Conservation (phyloP, 805 yeast genomes). For the Yarrowia deformans region DNA sequence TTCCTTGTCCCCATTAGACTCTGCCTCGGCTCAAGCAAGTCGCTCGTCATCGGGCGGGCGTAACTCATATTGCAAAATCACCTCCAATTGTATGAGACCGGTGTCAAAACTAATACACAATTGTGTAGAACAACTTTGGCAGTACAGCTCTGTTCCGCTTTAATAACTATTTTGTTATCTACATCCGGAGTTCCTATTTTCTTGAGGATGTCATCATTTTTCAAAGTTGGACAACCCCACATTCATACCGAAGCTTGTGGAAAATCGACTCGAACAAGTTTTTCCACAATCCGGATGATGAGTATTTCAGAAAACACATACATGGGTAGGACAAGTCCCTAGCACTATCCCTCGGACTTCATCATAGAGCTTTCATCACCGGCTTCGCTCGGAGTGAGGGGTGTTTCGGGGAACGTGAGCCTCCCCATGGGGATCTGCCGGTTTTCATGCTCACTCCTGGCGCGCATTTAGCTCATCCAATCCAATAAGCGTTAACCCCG, state of each 20-base stretch:
- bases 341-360: too few species aligned
- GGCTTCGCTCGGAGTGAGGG: neutral
- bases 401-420: neutral
- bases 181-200: neutral
- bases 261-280: neutral
- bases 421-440: conserved; percentile 28
- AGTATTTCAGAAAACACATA: too few species aligned
- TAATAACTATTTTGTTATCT: too few species aligned
- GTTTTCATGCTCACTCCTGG: conserved; percentile 38
- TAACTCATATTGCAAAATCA: neutral
- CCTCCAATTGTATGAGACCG: neutral
- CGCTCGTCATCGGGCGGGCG: conserved; percentile 35
- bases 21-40: conserved; percentile 38
- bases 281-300: too few species aligned
- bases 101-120: neutral
- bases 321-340: too few species aligned
- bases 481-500: conserved; percentile 37
- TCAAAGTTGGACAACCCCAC: conserved; percentile 37
- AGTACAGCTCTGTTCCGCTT: too few species aligned
- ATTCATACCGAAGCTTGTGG: conserved; percentile 33
- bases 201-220: conserved; percentile 11
- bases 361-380: too few species aligned
- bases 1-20: conserved; percentile 32
- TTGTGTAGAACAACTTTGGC: neutral
- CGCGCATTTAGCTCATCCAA: conserved; percentile 35